Evolutionary conservation across 768 basidiomycete species (phyloP).

Genomic region (Agrocybe pediades): DNA sequence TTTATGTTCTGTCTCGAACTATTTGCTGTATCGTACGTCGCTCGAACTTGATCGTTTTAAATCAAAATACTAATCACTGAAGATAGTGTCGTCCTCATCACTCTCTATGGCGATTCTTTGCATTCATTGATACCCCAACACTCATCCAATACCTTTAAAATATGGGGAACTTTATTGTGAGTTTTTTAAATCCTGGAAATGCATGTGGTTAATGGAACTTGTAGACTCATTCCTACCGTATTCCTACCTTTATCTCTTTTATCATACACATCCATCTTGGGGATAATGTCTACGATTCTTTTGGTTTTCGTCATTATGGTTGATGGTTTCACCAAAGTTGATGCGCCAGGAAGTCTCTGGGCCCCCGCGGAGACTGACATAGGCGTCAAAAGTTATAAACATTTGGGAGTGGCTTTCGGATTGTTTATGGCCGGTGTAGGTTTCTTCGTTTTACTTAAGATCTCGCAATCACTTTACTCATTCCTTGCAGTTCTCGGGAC

Average conservation of each 20-base stretch:
- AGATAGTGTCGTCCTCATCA: slow-evolving; percentile 79
- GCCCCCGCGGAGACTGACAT: slow-evolving; percentile 69
- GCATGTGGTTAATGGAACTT: not conserved
- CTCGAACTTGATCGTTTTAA: not conserved
- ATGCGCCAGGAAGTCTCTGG: slow-evolving; percentile 82
- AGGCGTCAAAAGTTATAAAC: slow-evolving; percentile 48
- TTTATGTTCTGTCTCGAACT: slow-evolving; percentile 84
- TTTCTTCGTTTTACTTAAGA: slow-evolving; percentile 2
- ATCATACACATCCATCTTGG: slow-evolving; percentile 86
- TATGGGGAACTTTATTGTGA: slow-evolving; percentile 72
- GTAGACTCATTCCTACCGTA: slow-evolving; percentile 78
- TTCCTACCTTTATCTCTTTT: slow-evolving; percentile 86
- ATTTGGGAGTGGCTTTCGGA: slow-evolving; percentile 82
- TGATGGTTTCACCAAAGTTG: slow-evolving; percentile 76
- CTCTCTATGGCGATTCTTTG: slow-evolving; percentile 86
- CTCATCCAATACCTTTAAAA: slow-evolving; percentile 73
- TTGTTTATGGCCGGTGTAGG: slow-evolving; percentile 90
- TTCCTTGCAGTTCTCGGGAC: slow-evolving; percentile 74
- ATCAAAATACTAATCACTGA: not conserved
- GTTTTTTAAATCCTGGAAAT: too few relatives aligned
- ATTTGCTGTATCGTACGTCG: slow-evolving; percentile 73
- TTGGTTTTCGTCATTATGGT: slow-evolving; percentile 77
- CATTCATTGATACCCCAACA: slow-evolving; percentile 69
- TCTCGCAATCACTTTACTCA: not conserved
- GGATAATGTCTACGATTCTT: slow-evolving; percentile 76